These are phyloP conservation scores for Penicillium verrucosum DNA, from an alignment of 2,329 filamentous ascomycete genomes.

Conservation along the genomic window DNA sequence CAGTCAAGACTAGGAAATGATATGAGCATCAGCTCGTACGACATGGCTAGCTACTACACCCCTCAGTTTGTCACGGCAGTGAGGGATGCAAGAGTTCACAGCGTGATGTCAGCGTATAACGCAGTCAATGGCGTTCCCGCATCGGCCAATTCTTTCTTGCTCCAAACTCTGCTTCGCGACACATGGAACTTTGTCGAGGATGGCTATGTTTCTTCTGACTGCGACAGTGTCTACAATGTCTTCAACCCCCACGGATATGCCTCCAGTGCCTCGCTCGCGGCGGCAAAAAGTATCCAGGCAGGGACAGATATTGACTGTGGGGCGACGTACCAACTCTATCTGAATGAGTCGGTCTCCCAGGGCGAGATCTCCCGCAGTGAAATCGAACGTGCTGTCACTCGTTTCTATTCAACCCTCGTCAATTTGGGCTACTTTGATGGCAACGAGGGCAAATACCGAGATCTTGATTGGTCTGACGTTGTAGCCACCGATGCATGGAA, in stretches of 20 bases:
- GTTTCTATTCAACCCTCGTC: constrained; percentile 51
- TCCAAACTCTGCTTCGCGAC: constrained; percentile 61
- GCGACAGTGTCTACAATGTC: constrained; percentile 60
- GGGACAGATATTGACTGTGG: constrained; percentile 56
- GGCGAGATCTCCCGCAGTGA: constrained; percentile 46
- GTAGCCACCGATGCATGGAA: constrained; percentile 52
- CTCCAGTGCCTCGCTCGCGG: constrained; percentile 44
- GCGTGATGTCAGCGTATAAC: constrained; percentile 64
- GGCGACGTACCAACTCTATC: constrained; percentile 46
- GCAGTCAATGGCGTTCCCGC: constrained; percentile 64
- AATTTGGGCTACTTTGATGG: constrained; percentile 54
- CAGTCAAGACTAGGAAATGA: constrained; percentile 53
- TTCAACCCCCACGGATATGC: constrained; percentile 53
- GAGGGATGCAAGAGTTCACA: constrained; percentile 55
- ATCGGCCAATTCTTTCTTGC: constrained; percentile 61
- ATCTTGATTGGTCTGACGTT: constrained; percentile 56
- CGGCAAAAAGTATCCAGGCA: constrained; percentile 49
- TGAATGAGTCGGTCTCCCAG: constrained; percentile 45
- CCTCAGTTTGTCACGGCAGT: constrained; percentile 64
- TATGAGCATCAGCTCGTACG: constrained; percentile 56
- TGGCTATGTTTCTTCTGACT: constrained; percentile 63
- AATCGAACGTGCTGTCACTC: constrained; percentile 47
- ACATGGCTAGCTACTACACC: constrained; percentile 66
- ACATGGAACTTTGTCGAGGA: constrained; percentile 63
- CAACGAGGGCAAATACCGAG: constrained; percentile 45